A percentile compares a stretch with the other conserved stretches of the same genome.
Evolutionary conservation across 257 asterid genomes (phyloP).

Genomic region (Buddleja alternifolia): DNA sequence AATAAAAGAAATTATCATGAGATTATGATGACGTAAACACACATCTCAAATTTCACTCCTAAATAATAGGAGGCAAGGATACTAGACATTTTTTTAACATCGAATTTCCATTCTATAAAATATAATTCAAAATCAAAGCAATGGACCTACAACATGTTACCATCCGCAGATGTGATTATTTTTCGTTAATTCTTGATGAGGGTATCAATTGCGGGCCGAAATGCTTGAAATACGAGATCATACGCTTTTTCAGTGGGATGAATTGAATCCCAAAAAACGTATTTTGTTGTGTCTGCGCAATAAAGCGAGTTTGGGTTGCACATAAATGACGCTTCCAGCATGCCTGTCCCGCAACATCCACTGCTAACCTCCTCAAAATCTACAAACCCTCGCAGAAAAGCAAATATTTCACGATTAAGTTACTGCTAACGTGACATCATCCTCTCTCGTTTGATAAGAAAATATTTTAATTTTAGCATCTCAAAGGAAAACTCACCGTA

Average conservation of each 20-base stretch:
- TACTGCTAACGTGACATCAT: too few species aligned
- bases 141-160: not conserved
- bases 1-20: too few species aligned
- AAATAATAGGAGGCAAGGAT: too few species aligned
- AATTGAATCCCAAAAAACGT: conserved; percentile 72
- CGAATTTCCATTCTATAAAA: not conserved
- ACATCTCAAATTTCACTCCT: too few species aligned
- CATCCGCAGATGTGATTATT: too few species aligned
- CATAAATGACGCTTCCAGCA: conserved; percentile 50
- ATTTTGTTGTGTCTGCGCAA: conserved; percentile 56
- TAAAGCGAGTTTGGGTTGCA: conserved; percentile 54
- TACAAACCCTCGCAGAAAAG: conserved; percentile 23
- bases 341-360: conserved; percentile 91
- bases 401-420: too few species aligned
- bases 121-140: too few species aligned
- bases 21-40: too few species aligned
- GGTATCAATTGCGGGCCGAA: conserved; percentile 46
- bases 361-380: conserved; percentile 58
- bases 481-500: conserved; percentile 43
- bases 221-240: conserved; percentile 36
- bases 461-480: too few species aligned
- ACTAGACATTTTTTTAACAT: too few species aligned
- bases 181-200: conserved; percentile 33
- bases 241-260: conserved; percentile 68
- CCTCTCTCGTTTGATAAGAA: too few species aligned